Evolutionary conservation across 2,329 filamentous ascomycete genomes (phyloP).

Genomic region (Colletotrichum ledebouriae): DNA sequence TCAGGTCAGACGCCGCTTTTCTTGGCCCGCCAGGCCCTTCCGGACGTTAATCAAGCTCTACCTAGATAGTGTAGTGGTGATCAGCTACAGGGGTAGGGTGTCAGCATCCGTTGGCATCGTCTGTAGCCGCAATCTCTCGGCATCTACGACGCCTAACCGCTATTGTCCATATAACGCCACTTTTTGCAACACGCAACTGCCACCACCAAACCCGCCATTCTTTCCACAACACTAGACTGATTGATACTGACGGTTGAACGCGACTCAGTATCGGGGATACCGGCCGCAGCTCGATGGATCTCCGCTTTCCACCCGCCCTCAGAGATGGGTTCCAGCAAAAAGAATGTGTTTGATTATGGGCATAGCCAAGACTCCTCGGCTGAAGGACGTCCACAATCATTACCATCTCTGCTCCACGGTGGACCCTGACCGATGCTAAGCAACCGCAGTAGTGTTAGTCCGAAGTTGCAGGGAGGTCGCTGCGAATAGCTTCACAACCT

Average conservation of each 20-base stretch:
- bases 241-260: neutral
- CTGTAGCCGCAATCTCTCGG: conserved; percentile 36
- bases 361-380: neutral
- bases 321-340: neutral
- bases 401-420: neutral
- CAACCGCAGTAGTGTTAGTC: conserved; percentile 18
- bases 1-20: conserved; percentile 13
- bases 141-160: conserved; percentile 18
- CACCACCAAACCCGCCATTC: conserved; percentile 16
- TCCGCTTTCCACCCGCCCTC: neutral
- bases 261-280: neutral
- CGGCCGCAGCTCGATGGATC: conserved; percentile 10
- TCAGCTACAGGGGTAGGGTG: conserved; percentile 25
- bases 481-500: conserved; percentile 39
- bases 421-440: conserved; percentile 17
- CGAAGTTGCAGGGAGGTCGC: conserved; percentile 32
- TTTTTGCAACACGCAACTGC: conserved; percentile 10
- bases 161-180: conserved; percentile 10
- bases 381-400: neutral
- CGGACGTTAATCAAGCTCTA: conserved; percentile 26
- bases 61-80: conserved; percentile 2
- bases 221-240: too few relatives aligned
- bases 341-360: neutral
- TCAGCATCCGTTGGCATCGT: conserved; percentile 19
- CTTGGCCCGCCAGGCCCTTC: conserved; percentile 2